phyloP scores from a whole-genome alignment of 164 flowering plant genomes.

The Brasenia schreberi region DNA sequence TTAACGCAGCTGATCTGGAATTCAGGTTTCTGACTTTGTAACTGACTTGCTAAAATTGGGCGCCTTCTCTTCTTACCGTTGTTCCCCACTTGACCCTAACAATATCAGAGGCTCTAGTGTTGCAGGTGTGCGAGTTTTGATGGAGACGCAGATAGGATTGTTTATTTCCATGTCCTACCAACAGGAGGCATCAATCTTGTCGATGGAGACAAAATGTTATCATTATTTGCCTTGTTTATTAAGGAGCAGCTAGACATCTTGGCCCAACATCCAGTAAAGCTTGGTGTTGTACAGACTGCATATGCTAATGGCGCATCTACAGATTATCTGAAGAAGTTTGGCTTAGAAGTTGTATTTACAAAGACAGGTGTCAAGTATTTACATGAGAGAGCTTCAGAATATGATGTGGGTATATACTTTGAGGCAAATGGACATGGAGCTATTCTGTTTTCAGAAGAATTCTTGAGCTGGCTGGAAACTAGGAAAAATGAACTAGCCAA shows the following conservation, averaged over 20 bases:
- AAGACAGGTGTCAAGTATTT: slow-evolving; percentile 90
- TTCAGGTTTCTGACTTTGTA: slow-evolving; percentile 35
- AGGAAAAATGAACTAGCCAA: slow-evolving; percentile 35
- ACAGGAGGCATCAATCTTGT: slow-evolving; percentile 46
- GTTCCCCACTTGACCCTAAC: slow-evolving; percentile 7
- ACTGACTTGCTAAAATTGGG: slow-evolving; percentile 4
- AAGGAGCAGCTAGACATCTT: slow-evolving; percentile 60
- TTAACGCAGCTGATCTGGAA: slow-evolving; percentile 55
- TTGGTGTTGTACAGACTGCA: slow-evolving; percentile 90
- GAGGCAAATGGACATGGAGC: slow-evolving; percentile 99
- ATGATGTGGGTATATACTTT: slow-evolving; percentile 90
- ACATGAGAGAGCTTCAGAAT: slow-evolving; percentile 83
- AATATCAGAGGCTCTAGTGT: slow-evolving; percentile 24
- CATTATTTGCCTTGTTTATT: slow-evolving; percentile 75
- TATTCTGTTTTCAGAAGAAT: slow-evolving; percentile 61
- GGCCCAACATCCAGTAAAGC: slow-evolving; percentile 17
- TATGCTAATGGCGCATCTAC: slow-evolving; percentile 98
- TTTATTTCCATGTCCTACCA: slow-evolving; percentile 49
- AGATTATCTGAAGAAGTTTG: slow-evolving; percentile 51
- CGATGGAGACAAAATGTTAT: slow-evolving; percentile 93
- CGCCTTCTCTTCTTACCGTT: background rate
- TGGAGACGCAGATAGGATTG: slow-evolving; percentile 97
- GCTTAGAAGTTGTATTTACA: slow-evolving; percentile 64
- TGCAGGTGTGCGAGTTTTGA: slow-evolving; percentile 98
- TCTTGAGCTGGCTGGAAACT: slow-evolving; percentile 46